phyloP scores from a whole-genome alignment of 2,329 filamentous ascomycete genomes.

The Sordariomycetes sp. region DNA sequence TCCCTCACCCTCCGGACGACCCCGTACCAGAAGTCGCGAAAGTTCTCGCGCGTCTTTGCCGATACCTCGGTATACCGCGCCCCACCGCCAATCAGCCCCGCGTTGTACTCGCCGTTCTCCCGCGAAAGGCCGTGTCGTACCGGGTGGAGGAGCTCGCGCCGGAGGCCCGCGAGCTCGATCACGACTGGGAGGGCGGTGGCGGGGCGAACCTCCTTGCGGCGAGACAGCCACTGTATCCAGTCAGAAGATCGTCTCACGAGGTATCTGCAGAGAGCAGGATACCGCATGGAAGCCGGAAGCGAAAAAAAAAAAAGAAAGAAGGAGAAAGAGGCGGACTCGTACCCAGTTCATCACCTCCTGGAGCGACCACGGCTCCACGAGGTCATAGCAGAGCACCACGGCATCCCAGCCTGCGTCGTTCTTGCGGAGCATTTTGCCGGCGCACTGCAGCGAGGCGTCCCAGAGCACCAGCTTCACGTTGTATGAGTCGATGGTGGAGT shows the following conservation, averaged over 20 bases:
- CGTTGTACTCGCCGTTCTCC: neutral
- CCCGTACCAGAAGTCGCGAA: slow-evolving; percentile 74
- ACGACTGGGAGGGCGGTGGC: neutral
- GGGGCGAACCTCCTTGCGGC: neutral
- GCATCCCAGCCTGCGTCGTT: slow-evolving; percentile 1
- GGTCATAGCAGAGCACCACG: neutral
- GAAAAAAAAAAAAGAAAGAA: neutral
- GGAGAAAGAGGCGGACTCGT: neutral
- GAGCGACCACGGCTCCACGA: neutral
- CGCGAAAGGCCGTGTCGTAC: neutral
- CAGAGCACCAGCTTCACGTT: neutral
- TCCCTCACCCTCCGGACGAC: slow-evolving; percentile 70
- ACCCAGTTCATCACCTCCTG: neutral
- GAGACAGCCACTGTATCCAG: neutral
- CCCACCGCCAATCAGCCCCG: neutral
- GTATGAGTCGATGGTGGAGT: neutral
- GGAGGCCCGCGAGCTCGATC: neutral
- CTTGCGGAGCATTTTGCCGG: neutral
- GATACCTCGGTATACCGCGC: neutral
- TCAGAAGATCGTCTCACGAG: no score
- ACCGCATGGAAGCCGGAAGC: neutral
- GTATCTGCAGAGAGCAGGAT: neutral
- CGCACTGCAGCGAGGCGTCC: neutral
- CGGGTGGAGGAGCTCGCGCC: neutral
- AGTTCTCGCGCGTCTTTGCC: neutral